Evolutionary conservation across 805 yeast species (phyloP).

Genomic region (Zygosaccharomyces bailii): DNA sequence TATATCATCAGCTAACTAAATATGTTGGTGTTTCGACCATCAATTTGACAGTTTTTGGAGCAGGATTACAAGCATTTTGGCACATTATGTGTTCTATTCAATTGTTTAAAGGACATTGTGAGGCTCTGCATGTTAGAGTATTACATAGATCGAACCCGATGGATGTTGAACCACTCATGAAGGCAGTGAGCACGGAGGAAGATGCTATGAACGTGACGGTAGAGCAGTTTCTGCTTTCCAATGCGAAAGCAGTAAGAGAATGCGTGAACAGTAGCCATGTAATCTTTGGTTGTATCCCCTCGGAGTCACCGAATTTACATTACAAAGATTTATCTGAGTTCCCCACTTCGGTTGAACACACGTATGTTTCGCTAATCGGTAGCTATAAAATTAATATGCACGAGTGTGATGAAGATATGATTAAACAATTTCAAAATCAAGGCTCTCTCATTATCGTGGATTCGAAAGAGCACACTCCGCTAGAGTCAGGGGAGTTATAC

Average conservation of each 20-base stretch:
- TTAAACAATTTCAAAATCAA: conserved; percentile 34
- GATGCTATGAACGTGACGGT: conserved; percentile 32
- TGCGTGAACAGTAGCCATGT: conserved; percentile 42
- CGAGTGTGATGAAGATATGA: conserved; percentile 50
- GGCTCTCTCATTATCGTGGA: conserved; percentile 53
- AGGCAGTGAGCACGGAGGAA: conserved; percentile 35
- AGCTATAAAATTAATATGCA: conserved; percentile 66
- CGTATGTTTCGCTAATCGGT: conserved; percentile 58
- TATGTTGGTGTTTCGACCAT: conserved; percentile 16
- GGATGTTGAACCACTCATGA: conserved; percentile 45
- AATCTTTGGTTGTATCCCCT: conserved; percentile 60
- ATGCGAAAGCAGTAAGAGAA: conserved; percentile 16
- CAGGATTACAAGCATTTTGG: conserved; percentile 66
- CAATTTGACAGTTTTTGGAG: conserved; percentile 48
- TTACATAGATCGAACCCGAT: conserved; percentile 40
- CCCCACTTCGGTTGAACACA: conserved; percentile 22
- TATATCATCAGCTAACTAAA: conserved; percentile 27
- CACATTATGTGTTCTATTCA: conserved; percentile 37
- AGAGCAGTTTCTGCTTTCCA: conserved; percentile 28
- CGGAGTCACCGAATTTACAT: conserved; percentile 47
- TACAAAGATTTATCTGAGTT: conserved; percentile 29
- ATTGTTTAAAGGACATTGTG: conserved; percentile 11
- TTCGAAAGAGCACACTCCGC: conserved; percentile 51
- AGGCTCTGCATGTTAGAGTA: conserved; percentile 39
- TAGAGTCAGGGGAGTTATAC: conserved; percentile 65